Conservation (phyloP, 2,329 filamentous ascomycete species). For the Emydomyces testavorans region DNA sequence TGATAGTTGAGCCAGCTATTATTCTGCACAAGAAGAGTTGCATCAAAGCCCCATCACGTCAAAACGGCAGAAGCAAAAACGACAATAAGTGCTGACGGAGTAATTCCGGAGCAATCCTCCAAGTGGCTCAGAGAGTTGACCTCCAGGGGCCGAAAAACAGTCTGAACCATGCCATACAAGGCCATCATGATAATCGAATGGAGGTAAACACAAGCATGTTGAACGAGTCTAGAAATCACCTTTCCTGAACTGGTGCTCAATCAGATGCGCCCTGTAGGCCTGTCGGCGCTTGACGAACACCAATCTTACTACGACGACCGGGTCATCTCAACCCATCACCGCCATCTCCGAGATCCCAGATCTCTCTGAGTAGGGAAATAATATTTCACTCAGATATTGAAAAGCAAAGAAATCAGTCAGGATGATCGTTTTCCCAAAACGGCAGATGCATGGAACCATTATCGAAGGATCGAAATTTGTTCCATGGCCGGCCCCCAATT, state of each 20-base stretch:
- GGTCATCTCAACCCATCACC: neutral
- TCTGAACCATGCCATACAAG: neutral
- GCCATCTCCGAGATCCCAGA: too few relatives aligned
- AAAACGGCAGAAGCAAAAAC: neutral
- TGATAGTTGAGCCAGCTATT: neutral
- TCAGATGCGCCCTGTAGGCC: neutral
- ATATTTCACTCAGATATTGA: neutral
- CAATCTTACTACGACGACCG: too few relatives aligned
- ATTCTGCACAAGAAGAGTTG: neutral
- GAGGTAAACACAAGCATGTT: neutral
- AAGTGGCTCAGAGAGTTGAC: neutral
- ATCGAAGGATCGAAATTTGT: slow-evolving; percentile 5
- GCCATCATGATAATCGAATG: neutral
- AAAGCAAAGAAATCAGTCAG: neutral
- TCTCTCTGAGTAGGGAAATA: too few relatives aligned
- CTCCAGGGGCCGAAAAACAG: neutral
- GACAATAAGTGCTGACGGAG: neutral
- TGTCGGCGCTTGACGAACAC: slow-evolving; percentile 7
- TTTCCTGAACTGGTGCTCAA: slow-evolving; percentile 4
- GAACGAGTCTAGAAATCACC: neutral
- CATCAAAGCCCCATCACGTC: slow-evolving; percentile 1
- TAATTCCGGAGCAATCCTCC: neutral
- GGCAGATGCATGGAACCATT: slow-evolving; percentile 10
- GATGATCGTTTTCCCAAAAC: neutral
- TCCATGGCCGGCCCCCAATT: neutral